phyloP scores from a whole-genome alignment of 192 early-diverging fungal genomes.

The Funneliformis geosporum region DNA sequence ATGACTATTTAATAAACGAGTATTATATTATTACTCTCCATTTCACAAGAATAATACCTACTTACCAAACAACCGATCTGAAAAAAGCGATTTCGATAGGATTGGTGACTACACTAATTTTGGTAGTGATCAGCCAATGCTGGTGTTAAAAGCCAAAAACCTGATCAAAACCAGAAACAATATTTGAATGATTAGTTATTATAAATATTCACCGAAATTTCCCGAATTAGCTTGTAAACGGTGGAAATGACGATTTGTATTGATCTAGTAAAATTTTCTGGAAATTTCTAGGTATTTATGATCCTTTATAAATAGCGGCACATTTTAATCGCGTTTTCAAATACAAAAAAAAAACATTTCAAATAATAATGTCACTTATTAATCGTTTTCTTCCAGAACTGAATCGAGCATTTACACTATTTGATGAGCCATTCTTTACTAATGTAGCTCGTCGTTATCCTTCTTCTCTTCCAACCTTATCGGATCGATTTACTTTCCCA shows the following conservation, averaged over 20 bases:
- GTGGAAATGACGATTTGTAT: not conserved
- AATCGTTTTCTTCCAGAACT: slow-evolving; percentile 34
- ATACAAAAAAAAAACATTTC: not conserved
- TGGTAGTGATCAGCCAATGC: too few species aligned
- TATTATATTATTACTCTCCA: too few species aligned
- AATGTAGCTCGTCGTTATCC: slow-evolving; percentile 26
- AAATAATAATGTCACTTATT: slow-evolving; percentile 13
- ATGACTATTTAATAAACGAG: too few species aligned
- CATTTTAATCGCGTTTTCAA: too few species aligned
- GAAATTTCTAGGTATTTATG: not conserved
- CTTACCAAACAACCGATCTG: too few species aligned
- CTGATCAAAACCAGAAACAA: too few species aligned
- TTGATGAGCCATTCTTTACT: slow-evolving; percentile 39
- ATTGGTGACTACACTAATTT: too few species aligned
- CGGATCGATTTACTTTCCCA: not conserved
- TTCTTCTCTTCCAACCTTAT: slow-evolving; percentile 18
- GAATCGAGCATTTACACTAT: slow-evolving; percentile 33
- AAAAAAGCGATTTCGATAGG: too few species aligned
- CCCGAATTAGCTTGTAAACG: not conserved
- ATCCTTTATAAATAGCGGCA: not conserved
- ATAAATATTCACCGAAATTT: not conserved
- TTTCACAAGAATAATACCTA: too few species aligned
- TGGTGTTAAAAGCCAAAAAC: too few species aligned
- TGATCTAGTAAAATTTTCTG: not conserved
- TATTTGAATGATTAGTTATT: too few species aligned